These are phyloP conservation scores for Didymella pinodella DNA, from an alignment of 2,329 filamentous ascomycete genomes.

Conservation along the genomic window DNA sequence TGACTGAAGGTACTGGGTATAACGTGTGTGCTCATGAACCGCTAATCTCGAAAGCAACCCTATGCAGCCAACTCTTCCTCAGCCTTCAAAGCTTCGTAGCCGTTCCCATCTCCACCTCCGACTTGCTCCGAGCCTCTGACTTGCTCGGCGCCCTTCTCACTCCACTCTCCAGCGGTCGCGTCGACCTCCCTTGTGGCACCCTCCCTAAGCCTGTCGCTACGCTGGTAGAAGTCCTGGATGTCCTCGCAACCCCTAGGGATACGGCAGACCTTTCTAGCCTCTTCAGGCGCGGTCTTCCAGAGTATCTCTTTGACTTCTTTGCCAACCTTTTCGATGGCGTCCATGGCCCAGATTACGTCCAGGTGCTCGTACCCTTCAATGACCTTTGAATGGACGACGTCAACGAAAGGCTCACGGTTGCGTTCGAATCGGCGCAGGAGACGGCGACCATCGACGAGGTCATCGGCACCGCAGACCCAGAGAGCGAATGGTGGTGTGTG, in stretches of 20 bases:
- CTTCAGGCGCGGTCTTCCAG: conserved; percentile 74
- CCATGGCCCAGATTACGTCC: conserved; percentile 95
- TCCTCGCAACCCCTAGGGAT: conserved; percentile 70
- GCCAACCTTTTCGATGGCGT: conserved; percentile 83
- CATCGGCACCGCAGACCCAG: conserved; percentile 85
- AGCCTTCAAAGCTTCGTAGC: conserved; percentile 26
- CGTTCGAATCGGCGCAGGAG: conserved; percentile 77
- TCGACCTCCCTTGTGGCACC: conserved; percentile 36
- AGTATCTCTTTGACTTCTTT: conserved; percentile 80
- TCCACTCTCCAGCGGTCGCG: conserved; percentile 44
- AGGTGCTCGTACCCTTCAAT: conserved; percentile 88
- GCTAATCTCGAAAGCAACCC: conserved; percentile 3
- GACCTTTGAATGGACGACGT: conserved; percentile 80
- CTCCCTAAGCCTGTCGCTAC: conserved; percentile 25
- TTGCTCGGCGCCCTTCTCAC: conserved; percentile 36
- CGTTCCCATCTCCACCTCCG: conserved; percentile 38
- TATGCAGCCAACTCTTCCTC: conserved; percentile 16
- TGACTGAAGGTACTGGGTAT: conserved; percentile 7
- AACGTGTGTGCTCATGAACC: conserved; percentile 14
- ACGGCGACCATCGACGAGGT: conserved; percentile 81
- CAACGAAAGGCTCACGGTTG: conserved; percentile 81
- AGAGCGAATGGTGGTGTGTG: conserved; percentile 83
- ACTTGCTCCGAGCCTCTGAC: conserved; percentile 25
- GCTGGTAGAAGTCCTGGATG: conserved; percentile 39
- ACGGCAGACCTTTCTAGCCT: conserved; percentile 67